Percentiles rank a stretch among this genome's conserved stretches.
These are phyloP conservation scores for Boletus pseudopeckii DNA, from an alignment of 768 basidiomycete species.

Conservation along the genomic window DNA sequence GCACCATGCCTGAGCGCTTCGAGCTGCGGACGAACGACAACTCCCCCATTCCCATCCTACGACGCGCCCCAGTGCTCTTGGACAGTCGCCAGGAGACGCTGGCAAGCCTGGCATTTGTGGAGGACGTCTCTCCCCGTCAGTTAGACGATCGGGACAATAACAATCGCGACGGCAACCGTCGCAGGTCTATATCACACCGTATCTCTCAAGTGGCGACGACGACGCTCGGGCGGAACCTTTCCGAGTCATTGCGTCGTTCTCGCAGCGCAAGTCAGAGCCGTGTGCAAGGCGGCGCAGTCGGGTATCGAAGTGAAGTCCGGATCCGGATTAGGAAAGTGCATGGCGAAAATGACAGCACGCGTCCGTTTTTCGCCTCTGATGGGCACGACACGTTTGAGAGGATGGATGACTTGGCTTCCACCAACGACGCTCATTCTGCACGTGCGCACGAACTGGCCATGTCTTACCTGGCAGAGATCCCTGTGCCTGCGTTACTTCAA, in stretches of 20 bases:
- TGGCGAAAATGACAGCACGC: neutral
- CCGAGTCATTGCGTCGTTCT: conserved; percentile 17
- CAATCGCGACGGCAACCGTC: conserved; percentile 15
- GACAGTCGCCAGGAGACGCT: conserved; percentile 25
- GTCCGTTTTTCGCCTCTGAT: neutral
- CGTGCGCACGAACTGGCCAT: conserved; percentile 3
- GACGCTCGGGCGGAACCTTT: conserved; percentile 30
- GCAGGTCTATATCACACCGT: conserved; percentile 35
- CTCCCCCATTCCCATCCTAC: conserved; percentile 27
- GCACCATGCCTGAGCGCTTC: conserved; percentile 9
- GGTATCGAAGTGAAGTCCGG: conserved; percentile 4
- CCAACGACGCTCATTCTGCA: neutral
- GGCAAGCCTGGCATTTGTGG: neutral
- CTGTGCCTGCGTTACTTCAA: conserved; percentile 56
- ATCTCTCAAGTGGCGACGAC: conserved; percentile 33
- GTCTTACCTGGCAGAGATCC: conserved; percentile 35
- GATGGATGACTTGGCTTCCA: neutral
- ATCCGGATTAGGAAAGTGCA: conserved; percentile 28
- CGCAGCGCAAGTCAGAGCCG: conserved; percentile 9
- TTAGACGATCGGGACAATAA: neutral
- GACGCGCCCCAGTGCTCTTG: conserved; percentile 38
- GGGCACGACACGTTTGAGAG: neutral
- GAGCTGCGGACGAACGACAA: neutral
- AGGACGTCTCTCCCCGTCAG: neutral
- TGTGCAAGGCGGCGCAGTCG: neutral